phyloP scores from a whole-genome alignment of 495 filamentous ascomycete species.

The Daldinia grandis region DNA sequence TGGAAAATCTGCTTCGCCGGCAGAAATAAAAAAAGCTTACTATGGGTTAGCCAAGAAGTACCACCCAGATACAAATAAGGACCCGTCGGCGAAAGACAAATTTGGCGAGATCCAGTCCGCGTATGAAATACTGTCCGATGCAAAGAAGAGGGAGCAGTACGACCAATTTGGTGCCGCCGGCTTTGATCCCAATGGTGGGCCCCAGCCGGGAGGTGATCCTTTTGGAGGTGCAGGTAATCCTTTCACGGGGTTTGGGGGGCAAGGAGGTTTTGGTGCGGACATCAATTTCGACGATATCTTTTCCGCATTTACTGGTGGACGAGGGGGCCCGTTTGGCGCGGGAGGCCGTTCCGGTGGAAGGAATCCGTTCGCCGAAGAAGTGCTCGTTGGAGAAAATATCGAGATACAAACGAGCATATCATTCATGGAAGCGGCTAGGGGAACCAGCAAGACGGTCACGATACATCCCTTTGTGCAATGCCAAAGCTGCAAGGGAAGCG shows the following conservation, averaged over 20 bases:
- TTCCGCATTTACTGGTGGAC: conserved; percentile 79
- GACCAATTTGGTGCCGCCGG: conserved; percentile 89
- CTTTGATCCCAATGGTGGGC: conserved; percentile 80
- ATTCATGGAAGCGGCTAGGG: conserved; percentile 97
- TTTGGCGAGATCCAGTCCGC: conserved; percentile 91
- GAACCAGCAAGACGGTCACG: conserved; percentile 76
- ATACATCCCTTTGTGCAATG: conserved; percentile 82
- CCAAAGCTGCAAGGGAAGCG: conserved; percentile 80
- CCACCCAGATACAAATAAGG: conserved; percentile 98
- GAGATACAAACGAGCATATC: conserved; percentile 91
- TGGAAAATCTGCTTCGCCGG: conserved; percentile 74
- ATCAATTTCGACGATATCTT: conserved; percentile 98
- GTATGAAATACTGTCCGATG: conserved; percentile 90
- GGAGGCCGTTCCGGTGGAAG: conserved; percentile 59
- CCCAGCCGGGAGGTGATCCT: conserved; percentile 71
- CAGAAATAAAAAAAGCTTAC: conserved; percentile 98
- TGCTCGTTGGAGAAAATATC: conserved; percentile 89
- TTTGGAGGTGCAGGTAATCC: conserved; percentile 66
- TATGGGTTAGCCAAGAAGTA: conserved; percentile 98
- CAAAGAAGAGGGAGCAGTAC: conserved; percentile 89
- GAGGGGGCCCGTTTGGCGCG: conserved; percentile 63
- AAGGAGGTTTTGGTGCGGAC: conserved; percentile 73
- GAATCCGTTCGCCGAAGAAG: conserved; percentile 74
- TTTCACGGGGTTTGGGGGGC: conserved; percentile 67
- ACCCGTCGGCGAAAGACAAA: conserved; percentile 86